Conservation (phyloP, 1,139 yeast genomes). For the Nakaseomyces kungkrabaensis region DNA sequence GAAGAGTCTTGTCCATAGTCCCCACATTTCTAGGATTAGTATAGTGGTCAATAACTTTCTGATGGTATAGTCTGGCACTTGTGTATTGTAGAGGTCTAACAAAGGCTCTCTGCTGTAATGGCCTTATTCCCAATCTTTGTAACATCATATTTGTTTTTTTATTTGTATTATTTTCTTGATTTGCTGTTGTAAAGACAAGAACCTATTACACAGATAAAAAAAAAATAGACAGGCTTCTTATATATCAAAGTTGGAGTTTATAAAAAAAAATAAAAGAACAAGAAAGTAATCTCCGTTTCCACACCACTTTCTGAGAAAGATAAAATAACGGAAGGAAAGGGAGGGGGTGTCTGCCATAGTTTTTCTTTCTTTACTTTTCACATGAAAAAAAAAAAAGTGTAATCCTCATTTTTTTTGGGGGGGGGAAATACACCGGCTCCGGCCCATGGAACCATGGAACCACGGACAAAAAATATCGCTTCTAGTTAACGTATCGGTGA, state of each 20-base stretch:
- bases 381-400: neutral
- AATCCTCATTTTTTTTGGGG: too few species aligned
- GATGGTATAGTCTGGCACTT: constrained; percentile 40
- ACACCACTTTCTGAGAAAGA: too few species aligned
- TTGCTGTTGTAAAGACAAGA: too few species aligned
- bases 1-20: constrained; percentile 65
- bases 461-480: too few species aligned
- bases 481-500: constrained; percentile 1
- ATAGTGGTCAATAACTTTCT: constrained; percentile 83
- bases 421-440: too few species aligned
- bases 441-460: too few species aligned
- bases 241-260: too few species aligned
- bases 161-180: neutral
- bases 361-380: neutral
- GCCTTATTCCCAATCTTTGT: neutral
- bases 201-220: neutral
- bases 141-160: neutral
- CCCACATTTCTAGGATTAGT: constrained; percentile 97
- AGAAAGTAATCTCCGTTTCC: too few species aligned
- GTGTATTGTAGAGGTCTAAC: constrained; percentile 2
- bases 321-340: too few species aligned
- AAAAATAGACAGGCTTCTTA: too few species aligned
- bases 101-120: neutral
- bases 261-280: neutral
- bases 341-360: too few species aligned